Evolutionary conservation across 139 green algal species (phyloP), one percentile per base, ranked within the genome.

Genomic region (Cymbomonas tetramitiformis): DNA sequence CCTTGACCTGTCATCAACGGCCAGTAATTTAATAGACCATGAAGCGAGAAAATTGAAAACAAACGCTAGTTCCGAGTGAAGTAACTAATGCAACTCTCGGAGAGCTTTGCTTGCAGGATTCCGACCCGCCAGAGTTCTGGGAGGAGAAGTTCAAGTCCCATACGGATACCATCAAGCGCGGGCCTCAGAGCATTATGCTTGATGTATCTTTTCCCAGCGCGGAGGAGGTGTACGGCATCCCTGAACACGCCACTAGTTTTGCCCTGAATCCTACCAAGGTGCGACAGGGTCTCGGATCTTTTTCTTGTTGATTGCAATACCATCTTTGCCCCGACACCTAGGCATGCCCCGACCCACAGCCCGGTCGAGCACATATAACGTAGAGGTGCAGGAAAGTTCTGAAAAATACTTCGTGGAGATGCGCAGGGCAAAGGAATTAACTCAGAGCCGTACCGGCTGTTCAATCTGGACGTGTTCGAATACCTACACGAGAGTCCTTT

Each of bases 401-500:
- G 18, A 44, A 44, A 18, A 19, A 31, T 24, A 50, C 19, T 30
- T 15, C 4, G 18, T 44, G 36, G 36, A 26, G 23, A 4, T 28
- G 46, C 21, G 2, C n/a, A 23, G 2, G 69, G 69, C 52, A 3
- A 39, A 4, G 43, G 23, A 30, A 25, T 57, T 28, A 21, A 19
- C 28, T 76, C 58, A 28, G 90, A 96, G 53, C 92, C 92, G 21
- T 98, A 96, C 80, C 74, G 92, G 24, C 71, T 99, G 54, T 99
- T 95, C 81, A 98, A 96, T 69, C 72, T 99, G 62, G 92, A 99
- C 65, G 92, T 99, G 47, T 99, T 99, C 74, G 90, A 96, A 75
- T 96, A 99, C 67, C 44, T 83, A 23, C 33, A 76, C 7, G 74
- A 94, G 38, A 88, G 78, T 1, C 80, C 84, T 6, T 98, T 98